Base-by-base conservation (phyloP, 2,329 filamentous ascomycete genomes). In the Fusarium brevicatenulatum region DNA sequence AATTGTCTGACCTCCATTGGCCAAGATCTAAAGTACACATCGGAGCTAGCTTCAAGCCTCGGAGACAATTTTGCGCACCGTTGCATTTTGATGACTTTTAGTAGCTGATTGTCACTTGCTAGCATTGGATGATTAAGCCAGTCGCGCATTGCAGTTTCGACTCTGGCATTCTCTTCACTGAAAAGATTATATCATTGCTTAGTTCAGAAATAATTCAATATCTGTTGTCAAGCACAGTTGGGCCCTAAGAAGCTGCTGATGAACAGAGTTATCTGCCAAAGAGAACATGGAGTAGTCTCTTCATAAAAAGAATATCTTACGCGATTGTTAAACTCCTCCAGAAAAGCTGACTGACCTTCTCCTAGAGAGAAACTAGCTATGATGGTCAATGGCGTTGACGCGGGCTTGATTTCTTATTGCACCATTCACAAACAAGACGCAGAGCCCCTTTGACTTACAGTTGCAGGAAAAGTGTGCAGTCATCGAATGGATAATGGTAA, bases 91-190 rank as follows among this genome's bases (percentile, higher is more conserved):
- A 50, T 50, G 30, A 34, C 13, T 1, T 34, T 34, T 0, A 6
- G 11, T 50, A 50, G 30, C 30, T 50, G 8, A 18, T 49, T 1
- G 15, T 23, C 28, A 50, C 46, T 32, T 32, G n/a, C 13, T 34
- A 19, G 30, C 30, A 19, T 23, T 50, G n/a, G 28, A 9, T 50
- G 47, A 34, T 5, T 23, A 30, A 50, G 30, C n/a, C 30, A 34
- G 30, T 34, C 21, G 21, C 47, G 21, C 16, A 23, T 23, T 16
- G 47, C 30, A 8, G 47, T 34, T 50, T 3, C 16, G n/a, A 8
- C 30, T 0, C 47, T 0, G 1, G 13, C 16, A 23, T 23, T 23
- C n/a, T 34, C 47, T 34, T 6, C 11, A 34, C 0, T 23, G 2
- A 1, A 19, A 50, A 1, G 30, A 34, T 34, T 50, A 16, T 23